Evolutionary conservation across 1,284 basidiomycete species (phyloP), one percentile per base, ranked within the genome.

Genomic region (Porodaedalea pini): DNA sequence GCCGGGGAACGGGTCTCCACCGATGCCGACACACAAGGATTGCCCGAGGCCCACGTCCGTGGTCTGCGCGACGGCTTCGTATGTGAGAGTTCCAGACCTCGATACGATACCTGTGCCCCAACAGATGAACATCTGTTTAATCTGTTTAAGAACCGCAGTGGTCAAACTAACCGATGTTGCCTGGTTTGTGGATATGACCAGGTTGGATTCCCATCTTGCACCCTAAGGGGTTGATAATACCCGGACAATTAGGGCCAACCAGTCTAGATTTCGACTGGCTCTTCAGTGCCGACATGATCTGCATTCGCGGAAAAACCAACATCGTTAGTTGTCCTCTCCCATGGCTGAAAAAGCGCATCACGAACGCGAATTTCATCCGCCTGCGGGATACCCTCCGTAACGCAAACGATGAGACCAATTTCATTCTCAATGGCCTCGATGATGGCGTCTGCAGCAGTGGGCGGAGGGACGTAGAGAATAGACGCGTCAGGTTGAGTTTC

Each of bases 131-230:
- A 7, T 47, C 37, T 17, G 29, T 47, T 37, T 44, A 47, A 47
- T 19, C 8, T 17, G 29, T 51, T 29, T n/a, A 11, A 62, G 52
- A 36, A 53, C 48, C 2, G 10, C 44, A 47, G 25, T 3, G 31
- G 17, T 11, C 41, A 37, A 11, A 70, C 79, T 34, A 63, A 88
- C 94, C 94, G 65, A 97, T 94, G 65, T 90, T 94, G 57, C 96
- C 96, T 56, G 96, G 93, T 63, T 76, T 92, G 79, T 98, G 96
- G 66, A 99, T 96, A 70, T 97, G 94, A 40, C 95, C 96, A 25
- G 97, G 97, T 78, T 98, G 96, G 71, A 99, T 99, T 61, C 97
- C 97, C 86, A 99, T 98, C 80, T 99, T 99, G 81, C 97, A 99
- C 15, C 96, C 96, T 57, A 90, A 81, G 27, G 94, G 93, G 70